Evolutionary conservation across 2,329 filamentous ascomycete species (phyloP).

Genomic region (Phialocephala subalpina): DNA sequence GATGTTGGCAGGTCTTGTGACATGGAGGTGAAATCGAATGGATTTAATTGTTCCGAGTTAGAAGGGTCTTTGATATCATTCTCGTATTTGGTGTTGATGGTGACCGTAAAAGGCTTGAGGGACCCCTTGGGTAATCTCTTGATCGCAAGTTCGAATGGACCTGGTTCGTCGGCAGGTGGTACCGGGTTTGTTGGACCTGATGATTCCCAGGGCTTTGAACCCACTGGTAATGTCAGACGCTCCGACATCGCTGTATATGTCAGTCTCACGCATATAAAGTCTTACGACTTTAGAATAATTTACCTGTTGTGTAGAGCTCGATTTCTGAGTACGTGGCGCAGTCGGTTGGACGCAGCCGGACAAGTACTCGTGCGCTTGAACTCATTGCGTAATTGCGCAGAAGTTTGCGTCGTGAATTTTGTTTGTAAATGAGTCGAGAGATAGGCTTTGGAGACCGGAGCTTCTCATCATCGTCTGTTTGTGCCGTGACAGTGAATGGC

Average conservation of each 20-base stretch:
- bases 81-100: not conserved
- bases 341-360: no score
- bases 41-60: not conserved
- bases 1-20: not conserved
- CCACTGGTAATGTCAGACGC: not conserved
- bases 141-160: constrained; percentile 4
- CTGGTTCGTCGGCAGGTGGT: not conserved
- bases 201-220: not conserved
- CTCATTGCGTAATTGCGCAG: not conserved
- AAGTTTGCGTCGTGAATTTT: not conserved
- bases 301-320: not conserved
- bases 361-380: no score
- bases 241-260: not conserved
- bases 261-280: not conserved
- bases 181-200: not conserved
- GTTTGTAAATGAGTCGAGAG: not conserved
- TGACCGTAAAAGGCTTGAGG: not conserved
- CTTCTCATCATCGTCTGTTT: not conserved
- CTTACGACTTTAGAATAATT: not conserved
- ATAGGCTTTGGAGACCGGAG: not conserved
- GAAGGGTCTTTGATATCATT: not conserved
- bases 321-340: not conserved
- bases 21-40: not conserved
- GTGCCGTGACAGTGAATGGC: no score
- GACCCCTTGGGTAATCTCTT: not conserved